These are phyloP conservation scores for Dioscorea dumetorum DNA, from an alignment of 106 monocot genomes.

Conservation along the genomic window DNA sequence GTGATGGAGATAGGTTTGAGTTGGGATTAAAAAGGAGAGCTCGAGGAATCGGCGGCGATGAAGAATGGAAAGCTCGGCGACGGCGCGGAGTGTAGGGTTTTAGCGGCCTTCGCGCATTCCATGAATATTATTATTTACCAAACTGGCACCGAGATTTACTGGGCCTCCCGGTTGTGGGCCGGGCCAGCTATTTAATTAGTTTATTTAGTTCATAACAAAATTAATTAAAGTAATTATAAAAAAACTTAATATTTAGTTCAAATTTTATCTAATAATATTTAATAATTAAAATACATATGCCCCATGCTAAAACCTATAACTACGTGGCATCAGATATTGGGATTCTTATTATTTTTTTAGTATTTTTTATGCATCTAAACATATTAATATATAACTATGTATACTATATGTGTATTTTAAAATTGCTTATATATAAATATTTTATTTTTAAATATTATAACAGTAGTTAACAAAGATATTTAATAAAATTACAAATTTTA, in stretches of 20 bases:
- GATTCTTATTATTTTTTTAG: too few species aligned
- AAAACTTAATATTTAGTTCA: neutral
- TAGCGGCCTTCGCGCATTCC: neutral
- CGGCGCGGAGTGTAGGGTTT: constrained; percentile 1
- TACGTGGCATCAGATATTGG: too few species aligned
- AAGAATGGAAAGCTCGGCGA: neutral
- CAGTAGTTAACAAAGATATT: too few species aligned
- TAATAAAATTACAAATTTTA: too few species aligned
- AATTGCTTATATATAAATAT: too few species aligned
- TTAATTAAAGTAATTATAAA: neutral
- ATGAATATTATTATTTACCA: too few species aligned
- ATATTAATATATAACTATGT: too few species aligned
- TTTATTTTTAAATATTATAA: too few species aligned
- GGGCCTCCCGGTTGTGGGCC: neutral
- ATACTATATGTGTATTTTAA: too few species aligned
- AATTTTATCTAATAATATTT: neutral
- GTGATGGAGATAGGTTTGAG: neutral
- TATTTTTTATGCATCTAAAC: too few species aligned
- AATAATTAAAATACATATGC: too few species aligned
- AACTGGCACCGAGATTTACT: neutral
- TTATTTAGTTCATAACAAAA: neutral
- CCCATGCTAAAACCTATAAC: too few species aligned
- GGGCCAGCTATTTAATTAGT: neutral
- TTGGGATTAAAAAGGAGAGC: neutral
- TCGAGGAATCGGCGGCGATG: neutral